Evolutionary conservation across 176 grass and related monocot species (phyloP), one percentile per base, ranked within the genome.

Genomic region (Oryza australiensis): DNA sequence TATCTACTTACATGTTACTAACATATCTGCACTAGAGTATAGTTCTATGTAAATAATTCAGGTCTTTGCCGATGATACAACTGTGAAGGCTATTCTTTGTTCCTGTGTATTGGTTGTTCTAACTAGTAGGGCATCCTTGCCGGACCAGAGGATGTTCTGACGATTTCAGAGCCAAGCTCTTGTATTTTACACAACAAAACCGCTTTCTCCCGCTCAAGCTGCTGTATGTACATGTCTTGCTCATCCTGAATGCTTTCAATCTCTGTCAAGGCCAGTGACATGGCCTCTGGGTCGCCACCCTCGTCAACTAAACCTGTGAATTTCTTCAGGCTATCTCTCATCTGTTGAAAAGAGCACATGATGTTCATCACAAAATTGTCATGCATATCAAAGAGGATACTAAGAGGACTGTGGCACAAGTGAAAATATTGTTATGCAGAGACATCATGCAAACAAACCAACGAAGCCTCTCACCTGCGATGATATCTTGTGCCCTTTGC

Each of bases 181-280:
- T 62, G 79, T 37, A 94, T 88, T 40, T 87, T 99, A 27, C 59
- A 24, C 40, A 95, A 33, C 66, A 99, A 22, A 37, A 65, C 15
- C 26, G 74, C 60, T 62, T 89, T 99, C 83, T 99, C 93, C 76
- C 91, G 87, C 83, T 98, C 93, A 6, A 95, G 92, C 74, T 86
- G 79, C 5, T 88, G 69, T 59, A 90, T 81, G 89, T 99, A 94
- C 20, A 81, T 77, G 13, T 90, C 85, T 83, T 95, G 96, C 67
- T 86, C 82, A 32, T 77, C 77, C 87, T 99, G 90, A 0, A 74
- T 59, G 66, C 80, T 71, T 82, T 99, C 96, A 26, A 94, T 81
- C 88, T 95, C 96, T 11, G 80, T 85, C 62, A 99, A 41, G 32
- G 87, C 88, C 66, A 91, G 32, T 0, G 82, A 88, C 4, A 99